These are phyloP conservation scores for Oligophagozyma castellii DNA, from an alignment of 1,139 yeast genomes.

Conservation along the genomic window DNA sequence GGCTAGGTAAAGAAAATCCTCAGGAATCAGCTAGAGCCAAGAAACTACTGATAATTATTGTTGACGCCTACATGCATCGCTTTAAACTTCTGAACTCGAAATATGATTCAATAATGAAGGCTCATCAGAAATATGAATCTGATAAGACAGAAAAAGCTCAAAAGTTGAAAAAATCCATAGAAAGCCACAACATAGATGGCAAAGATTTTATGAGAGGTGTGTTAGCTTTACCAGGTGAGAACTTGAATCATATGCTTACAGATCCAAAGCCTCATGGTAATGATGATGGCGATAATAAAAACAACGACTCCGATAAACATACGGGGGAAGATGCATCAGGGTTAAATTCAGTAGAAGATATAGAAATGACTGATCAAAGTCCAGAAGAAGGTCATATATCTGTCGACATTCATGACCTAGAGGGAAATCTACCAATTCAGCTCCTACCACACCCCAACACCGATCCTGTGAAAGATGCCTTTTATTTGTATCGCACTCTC, in stretches of 20 bases:
- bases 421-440: conserved; percentile 35
- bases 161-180: conserved; percentile 11
- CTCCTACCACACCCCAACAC: conserved; percentile 31
- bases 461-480: conserved; percentile 75
- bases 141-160: conserved; percentile 20
- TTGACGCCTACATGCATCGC: conserved; percentile 79
- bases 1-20: conserved; percentile 45
- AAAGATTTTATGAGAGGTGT: conserved; percentile 17
- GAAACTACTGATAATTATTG: conserved; percentile 65
- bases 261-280: no score
- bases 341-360: conserved; percentile 19
- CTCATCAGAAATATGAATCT: conserved; percentile 42
- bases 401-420: conserved; percentile 32
- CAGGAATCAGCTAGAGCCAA: conserved; percentile 63
- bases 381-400: conserved; percentile 5
- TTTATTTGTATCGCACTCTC: conserved; percentile 74
- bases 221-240: no score
- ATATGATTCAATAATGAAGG: conserved; percentile 50
- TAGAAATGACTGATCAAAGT: conserved; percentile 16
- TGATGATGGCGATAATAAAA: conserved; percentile 11
- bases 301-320: conserved; percentile 6
- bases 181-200: conserved; percentile 15
- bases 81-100: conserved; percentile 65
- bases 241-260: not conserved
- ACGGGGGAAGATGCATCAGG: conserved; percentile 1